Percentiles rank a stretch among this genome's conserved stretches.
Conservation (phyloP, 2,329 filamentous ascomycete species). For the Drechslerella coelobrocha region DNA sequence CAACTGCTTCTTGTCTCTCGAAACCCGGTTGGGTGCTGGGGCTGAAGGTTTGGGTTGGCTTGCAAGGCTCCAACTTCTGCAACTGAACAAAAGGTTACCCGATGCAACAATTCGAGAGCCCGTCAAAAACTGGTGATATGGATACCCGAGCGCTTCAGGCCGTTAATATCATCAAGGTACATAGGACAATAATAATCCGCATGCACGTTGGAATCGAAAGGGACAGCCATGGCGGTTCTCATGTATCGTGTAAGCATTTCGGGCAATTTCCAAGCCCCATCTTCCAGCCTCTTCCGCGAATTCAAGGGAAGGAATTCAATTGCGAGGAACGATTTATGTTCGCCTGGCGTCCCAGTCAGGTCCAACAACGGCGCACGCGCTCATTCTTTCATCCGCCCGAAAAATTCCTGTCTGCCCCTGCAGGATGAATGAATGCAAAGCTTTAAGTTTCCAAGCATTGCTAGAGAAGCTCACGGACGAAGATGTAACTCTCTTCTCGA, state of each 20-base stretch:
- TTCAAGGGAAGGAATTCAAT: not conserved
- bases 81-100: slow-evolving; percentile 20
- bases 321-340: not conserved
- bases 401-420: not conserved
- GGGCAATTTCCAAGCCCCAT: not conserved
- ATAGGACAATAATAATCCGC: not conserved
- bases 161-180: not conserved
- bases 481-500: not conserved
- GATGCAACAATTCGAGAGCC: too few relatives aligned
- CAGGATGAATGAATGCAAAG: not conserved
- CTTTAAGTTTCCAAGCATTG: not conserved
- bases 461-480: not conserved
- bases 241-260: not conserved
- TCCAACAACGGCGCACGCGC: not conserved
- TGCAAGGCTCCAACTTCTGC: slow-evolving; percentile 34
- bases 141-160: slow-evolving; percentile 7
- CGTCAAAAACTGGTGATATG: too few relatives aligned
- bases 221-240: not conserved
- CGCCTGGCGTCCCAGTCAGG: not conserved
- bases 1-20: not conserved
- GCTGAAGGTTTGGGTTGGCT: slow-evolving; percentile 24
- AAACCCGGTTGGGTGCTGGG: slow-evolving; percentile 21
- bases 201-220: not conserved
- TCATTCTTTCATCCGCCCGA: not conserved
- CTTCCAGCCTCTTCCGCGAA: slow-evolving; percentile 1